Percentiles rank a stretch among this genome's conserved stretches.
phyloP scores from a whole-genome alignment of 495 filamentous ascomycete species.

The Polyplosphaeria fusca region DNA sequence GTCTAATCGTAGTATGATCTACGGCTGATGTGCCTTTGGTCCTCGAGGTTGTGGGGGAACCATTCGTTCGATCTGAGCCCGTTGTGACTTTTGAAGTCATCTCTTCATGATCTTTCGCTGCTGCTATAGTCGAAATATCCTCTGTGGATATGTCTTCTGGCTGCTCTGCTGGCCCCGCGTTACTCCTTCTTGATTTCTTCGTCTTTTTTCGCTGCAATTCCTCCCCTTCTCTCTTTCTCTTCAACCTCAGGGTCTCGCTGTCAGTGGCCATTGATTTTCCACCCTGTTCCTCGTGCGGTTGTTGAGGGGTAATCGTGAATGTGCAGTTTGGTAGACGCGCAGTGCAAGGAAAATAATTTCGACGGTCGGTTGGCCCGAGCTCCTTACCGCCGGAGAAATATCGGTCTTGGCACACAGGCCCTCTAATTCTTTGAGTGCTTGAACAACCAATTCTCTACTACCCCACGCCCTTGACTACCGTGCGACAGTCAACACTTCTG shows the following conservation, averaged over 20 bases:
- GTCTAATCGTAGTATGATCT: too few relatives aligned
- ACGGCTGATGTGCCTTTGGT: too few relatives aligned
- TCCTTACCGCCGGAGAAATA: constrained; percentile 4
- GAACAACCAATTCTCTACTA: too few relatives aligned
- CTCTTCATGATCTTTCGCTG: too few relatives aligned
- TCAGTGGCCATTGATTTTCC: constrained; percentile 10
- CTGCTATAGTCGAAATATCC: too few relatives aligned
- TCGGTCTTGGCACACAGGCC: not conserved
- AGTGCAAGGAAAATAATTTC: constrained; percentile 22
- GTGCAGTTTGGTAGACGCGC: not conserved
- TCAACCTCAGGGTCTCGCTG: constrained; percentile 7
- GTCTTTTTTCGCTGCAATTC: constrained; percentile 24
- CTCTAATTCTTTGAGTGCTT: constrained; percentile 22
- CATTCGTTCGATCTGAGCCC: too few relatives aligned
- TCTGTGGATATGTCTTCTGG: too few relatives aligned
- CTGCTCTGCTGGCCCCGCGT: constrained; percentile 17
- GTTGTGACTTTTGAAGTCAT: too few relatives aligned
- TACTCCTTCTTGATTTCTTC: constrained; percentile 21
- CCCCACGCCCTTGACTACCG: too few relatives aligned
- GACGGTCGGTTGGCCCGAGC: constrained; percentile 7
- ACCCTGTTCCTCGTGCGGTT: too few relatives aligned
- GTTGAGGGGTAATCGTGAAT: not conserved
- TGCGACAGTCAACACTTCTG: too few relatives aligned
- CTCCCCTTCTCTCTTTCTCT: constrained; percentile 31
- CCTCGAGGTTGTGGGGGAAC: too few relatives aligned